These are phyloP conservation scores for Amanita pallidorosea DNA, from an alignment of 768 basidiomycete species.

Conservation along the genomic window DNA sequence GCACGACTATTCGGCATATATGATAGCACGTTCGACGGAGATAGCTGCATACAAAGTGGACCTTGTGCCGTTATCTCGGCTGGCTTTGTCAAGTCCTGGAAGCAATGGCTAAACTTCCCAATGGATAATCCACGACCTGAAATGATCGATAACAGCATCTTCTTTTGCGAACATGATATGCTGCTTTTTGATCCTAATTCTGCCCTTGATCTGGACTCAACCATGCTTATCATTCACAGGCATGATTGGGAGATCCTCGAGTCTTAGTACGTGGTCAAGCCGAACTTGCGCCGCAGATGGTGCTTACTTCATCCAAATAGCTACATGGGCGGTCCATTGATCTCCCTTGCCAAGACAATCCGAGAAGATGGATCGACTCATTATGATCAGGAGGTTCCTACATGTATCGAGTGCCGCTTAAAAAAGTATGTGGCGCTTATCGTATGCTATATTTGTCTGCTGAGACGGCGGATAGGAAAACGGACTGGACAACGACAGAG, in stretches of 20 bases:
- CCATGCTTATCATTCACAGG: slow-evolving; percentile 43
- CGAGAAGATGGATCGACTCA: slow-evolving; percentile 17
- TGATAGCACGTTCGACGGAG: slow-evolving; percentile 37
- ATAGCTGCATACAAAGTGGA: slow-evolving; percentile 34
- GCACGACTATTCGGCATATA: slow-evolving; percentile 54
- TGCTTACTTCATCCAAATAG: slow-evolving; percentile 21
- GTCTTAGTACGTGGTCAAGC: slow-evolving; percentile 30
- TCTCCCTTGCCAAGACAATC: slow-evolving; percentile 18
- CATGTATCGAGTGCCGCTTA: slow-evolving; percentile 52
- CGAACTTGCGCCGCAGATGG: not conserved
- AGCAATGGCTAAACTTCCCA: slow-evolving; percentile 55
- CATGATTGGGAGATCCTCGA: slow-evolving; percentile 57
- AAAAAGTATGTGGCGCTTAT: slow-evolving; percentile 30
- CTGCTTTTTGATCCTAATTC: slow-evolving; percentile 60
- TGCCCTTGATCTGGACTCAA: slow-evolving; percentile 45
- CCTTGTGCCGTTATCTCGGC: slow-evolving; percentile 50
- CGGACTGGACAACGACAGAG: slow-evolving; percentile 48
- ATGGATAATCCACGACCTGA: slow-evolving; percentile 45
- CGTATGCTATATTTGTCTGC: not conserved
- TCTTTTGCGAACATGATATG: slow-evolving; percentile 58
- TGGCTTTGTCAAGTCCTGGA: slow-evolving; percentile 59
- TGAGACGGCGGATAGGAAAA: slow-evolving; percentile 26
- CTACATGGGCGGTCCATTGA: slow-evolving; percentile 46
- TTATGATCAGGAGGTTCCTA: slow-evolving; percentile 38
- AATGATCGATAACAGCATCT: slow-evolving; percentile 46